Conservation (phyloP, 176 grass and related monocot genomes). For the barley (Hordeum vulgare) region DNA sequence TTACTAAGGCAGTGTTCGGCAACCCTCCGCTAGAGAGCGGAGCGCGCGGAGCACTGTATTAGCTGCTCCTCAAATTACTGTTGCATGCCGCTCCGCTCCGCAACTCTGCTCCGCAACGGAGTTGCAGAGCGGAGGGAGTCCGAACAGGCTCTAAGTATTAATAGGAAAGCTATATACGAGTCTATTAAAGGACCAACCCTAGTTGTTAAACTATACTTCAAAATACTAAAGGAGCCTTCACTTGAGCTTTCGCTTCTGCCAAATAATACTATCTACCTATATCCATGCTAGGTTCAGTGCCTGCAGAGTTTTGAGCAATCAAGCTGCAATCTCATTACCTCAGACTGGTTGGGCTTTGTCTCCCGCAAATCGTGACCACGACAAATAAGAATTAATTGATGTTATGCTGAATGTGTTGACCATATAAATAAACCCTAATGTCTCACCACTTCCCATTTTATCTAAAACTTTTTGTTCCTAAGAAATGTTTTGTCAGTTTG, state of each 20-base stretch:
- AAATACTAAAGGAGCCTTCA: not conserved
- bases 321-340: not conserved
- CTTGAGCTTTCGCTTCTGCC: not conserved
- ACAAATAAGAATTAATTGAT: not conserved
- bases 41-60: too few relatives aligned
- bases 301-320: not conserved
- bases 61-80: too few relatives aligned
- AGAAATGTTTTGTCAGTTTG: slow-evolving; percentile 68
- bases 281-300: not conserved
- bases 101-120: too few relatives aligned
- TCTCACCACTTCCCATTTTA: not conserved
- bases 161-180: not conserved
- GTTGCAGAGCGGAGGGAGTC: too few relatives aligned
- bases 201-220: not conserved
- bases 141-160: too few relatives aligned
- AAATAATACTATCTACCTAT: not conserved
- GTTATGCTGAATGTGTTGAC: not conserved
- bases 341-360: not conserved
- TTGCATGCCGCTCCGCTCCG: too few relatives aligned
- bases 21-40: too few relatives aligned
- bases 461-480: slow-evolving; percentile 25
- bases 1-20: too few relatives aligned
- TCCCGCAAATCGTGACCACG: not conserved
- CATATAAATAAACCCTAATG: not conserved
- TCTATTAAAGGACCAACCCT: not conserved